Conservation (phyloP, 2,329 filamentous ascomycete genomes). For the Diaporthe humulicola region DNA sequence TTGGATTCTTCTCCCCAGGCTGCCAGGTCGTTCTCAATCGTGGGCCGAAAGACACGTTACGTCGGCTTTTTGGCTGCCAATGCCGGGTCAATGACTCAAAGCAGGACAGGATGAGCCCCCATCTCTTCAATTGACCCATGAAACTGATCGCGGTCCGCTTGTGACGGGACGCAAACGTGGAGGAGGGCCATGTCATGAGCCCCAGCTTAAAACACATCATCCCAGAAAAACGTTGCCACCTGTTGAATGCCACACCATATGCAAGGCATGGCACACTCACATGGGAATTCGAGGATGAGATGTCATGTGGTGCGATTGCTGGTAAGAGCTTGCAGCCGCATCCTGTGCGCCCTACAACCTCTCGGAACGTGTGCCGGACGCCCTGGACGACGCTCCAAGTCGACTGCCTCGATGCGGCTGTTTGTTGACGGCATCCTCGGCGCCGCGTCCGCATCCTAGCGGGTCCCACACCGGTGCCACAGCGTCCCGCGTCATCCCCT, state of each 20-base stretch:
- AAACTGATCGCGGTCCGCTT: background rate
- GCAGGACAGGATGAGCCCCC: background rate
- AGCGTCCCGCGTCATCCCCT: background rate
- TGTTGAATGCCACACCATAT: constrained; percentile 13
- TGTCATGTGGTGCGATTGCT: background rate
- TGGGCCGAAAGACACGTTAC: constrained; percentile 30
- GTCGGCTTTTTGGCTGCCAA: background rate
- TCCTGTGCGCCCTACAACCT: background rate
- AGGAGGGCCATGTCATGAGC: constrained; percentile 15
- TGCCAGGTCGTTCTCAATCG: background rate
- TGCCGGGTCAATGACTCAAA: constrained; percentile 19
- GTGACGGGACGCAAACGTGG: background rate
- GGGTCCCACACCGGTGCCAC: constrained; percentile 1
- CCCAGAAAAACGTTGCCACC: constrained; percentile 5
- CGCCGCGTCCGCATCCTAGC: background rate
- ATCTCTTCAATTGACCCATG: background rate
- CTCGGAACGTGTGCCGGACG: constrained; percentile 8
- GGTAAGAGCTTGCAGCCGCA: background rate
- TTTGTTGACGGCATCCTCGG: constrained; percentile 10
- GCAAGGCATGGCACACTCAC: constrained; percentile 13
- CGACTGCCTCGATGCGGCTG: background rate
- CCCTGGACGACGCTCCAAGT: background rate
- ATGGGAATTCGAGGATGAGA: background rate
- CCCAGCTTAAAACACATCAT: constrained; percentile 22
- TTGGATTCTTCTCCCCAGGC: background rate